phyloP scores from a whole-genome alignment of 2,329 filamentous ascomycete genomes.

The Fusarium mundagurra region DNA sequence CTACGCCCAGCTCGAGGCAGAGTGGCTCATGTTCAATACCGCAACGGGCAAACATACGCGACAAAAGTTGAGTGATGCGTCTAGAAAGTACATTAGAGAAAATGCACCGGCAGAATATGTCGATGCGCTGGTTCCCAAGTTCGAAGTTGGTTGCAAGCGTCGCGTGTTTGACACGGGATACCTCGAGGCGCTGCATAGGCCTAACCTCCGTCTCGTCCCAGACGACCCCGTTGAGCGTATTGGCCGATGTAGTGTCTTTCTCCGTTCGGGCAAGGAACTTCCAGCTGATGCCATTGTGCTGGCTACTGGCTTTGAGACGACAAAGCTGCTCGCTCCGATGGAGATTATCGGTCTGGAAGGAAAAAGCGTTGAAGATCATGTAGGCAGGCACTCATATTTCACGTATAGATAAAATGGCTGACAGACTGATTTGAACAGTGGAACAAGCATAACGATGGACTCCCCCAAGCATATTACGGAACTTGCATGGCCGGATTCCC shows the following conservation, averaged over 20 bases:
- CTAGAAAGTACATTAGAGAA: not conserved
- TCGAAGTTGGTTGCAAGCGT: not conserved
- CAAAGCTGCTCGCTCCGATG: not conserved
- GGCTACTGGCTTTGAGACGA: not conserved
- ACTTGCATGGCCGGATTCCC: not conserved
- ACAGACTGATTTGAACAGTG: not conserved
- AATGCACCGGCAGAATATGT: not conserved
- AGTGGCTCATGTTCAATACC: not conserved
- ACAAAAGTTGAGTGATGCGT: not conserved
- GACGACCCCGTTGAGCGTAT: not conserved
- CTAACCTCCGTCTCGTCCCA: not conserved
- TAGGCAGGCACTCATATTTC: not conserved
- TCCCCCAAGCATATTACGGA: not conserved
- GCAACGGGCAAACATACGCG: not conserved
- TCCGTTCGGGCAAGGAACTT: not conserved
- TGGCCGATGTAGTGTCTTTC: not conserved
- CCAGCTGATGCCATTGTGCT: not conserved
- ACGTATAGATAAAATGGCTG: not conserved
- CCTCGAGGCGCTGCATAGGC: not conserved
- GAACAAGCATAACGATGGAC: not conserved
- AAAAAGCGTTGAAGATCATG: not conserved
- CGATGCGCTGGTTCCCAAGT: not conserved
- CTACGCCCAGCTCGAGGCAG: not conserved
- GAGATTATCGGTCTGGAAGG: not conserved
- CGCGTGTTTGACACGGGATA: not conserved